Conservation (phyloP, 768 basidiomycete genomes). For the Naganishia vaughanmartiniae region DNA sequence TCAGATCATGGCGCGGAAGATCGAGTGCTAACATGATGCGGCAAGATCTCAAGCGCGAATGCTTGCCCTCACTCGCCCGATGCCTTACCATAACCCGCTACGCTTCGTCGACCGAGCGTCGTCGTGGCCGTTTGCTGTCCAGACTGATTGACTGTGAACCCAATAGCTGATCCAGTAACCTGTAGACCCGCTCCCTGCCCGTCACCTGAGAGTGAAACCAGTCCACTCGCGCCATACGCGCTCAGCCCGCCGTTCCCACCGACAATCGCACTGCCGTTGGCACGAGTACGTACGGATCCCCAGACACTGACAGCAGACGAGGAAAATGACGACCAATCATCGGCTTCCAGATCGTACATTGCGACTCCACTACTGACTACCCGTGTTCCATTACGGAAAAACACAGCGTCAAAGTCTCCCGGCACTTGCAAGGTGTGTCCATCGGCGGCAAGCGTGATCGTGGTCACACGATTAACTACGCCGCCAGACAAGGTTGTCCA, state of each 20-base stretch:
- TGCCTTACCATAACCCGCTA: not conserved
- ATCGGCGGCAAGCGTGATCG: constrained; percentile 52
- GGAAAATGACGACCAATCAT: constrained; percentile 66
- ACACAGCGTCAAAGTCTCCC: constrained; percentile 69
- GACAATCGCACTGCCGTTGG: not conserved
- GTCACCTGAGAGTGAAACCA: constrained; percentile 71
- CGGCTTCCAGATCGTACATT: constrained; percentile 64
- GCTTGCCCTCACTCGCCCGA: not conserved
- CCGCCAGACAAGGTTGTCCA: constrained; percentile 74
- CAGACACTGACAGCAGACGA: constrained; percentile 57
- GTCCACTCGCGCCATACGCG: constrained; percentile 70
- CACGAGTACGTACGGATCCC: constrained; percentile 44
- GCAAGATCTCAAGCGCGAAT: not conserved
- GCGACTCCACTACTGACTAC: constrained; percentile 64
- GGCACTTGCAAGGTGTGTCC: constrained; percentile 58
- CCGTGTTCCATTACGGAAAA: constrained; percentile 51
- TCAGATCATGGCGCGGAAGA: constrained; percentile 1
- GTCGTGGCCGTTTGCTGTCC: not conserved
- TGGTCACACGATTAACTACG: constrained; percentile 70
- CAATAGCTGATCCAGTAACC: constrained; percentile 54
- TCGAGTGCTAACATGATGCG: not conserved
- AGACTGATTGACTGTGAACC: not conserved
- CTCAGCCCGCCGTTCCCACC: constrained; percentile 38
- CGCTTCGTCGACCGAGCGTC: not conserved
- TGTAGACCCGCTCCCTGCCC: constrained; percentile 49